Conservation (phyloP, 1,139 yeast genomes). For the Geotrichum siamense region DNA sequence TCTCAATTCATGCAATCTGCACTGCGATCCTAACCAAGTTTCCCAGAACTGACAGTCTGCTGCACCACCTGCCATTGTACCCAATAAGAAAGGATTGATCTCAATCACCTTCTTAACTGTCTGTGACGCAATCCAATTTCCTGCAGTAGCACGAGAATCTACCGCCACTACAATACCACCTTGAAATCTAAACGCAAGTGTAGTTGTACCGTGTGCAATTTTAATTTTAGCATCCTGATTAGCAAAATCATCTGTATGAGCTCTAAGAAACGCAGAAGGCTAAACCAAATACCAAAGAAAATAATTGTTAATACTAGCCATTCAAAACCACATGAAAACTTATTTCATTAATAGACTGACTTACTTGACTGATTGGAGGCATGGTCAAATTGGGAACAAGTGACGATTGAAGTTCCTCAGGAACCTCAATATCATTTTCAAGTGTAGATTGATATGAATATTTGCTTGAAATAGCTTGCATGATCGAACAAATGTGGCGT, state of each 20-base stretch:
- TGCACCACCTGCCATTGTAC: conserved; percentile 99
- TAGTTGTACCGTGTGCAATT: conserved; percentile 97
- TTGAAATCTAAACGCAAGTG: conserved; percentile 90
- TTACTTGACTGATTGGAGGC: conserved; percentile 69
- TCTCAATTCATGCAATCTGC: conserved; percentile 88
- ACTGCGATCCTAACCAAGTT: conserved; percentile 96
- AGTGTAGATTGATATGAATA: conserved; percentile 18
- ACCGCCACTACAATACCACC: conserved; percentile 94
- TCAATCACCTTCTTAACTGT: conserved; percentile 96
- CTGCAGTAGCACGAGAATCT: conserved; percentile 98
- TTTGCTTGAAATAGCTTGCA: conserved; percentile 25
- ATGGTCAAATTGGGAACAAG: conserved; percentile 56
- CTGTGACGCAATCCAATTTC: conserved; percentile 97
- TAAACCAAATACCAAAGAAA: conserved; percentile 27
- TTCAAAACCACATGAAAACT: no score
- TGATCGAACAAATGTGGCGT: no score
- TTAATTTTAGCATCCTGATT: conserved; percentile 94
- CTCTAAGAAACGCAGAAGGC: conserved; percentile 91
- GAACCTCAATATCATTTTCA: conserved; percentile 12
- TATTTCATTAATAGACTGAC: conserved; percentile 12
- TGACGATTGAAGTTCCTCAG: conserved; percentile 13
- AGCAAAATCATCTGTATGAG: conserved; percentile 92
- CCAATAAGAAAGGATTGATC: conserved; percentile 88
- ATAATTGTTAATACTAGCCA: background rate
- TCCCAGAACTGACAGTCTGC: conserved; percentile 99